Evolutionary conservation across 2,329 filamentous ascomycete genomes (phyloP).

Genomic region (Ceratocystis smalleyi): DNA sequence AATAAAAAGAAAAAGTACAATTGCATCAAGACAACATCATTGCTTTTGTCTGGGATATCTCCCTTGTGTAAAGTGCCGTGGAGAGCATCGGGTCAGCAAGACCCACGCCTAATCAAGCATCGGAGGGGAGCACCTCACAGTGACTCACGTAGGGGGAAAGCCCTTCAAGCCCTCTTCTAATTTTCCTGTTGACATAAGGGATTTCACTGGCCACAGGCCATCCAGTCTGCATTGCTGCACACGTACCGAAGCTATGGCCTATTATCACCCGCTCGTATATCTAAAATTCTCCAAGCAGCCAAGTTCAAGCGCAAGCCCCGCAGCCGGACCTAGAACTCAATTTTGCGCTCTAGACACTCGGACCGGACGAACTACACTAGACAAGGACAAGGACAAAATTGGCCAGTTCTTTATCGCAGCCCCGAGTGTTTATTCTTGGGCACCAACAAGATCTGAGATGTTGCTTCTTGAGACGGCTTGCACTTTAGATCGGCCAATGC

Average conservation of each 20-base stretch:
- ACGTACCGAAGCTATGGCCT: not conserved
- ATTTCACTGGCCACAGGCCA: not conserved
- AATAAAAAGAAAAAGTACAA: conserved; percentile 7
- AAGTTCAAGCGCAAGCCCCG: not conserved
- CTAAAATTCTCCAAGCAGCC: not conserved
- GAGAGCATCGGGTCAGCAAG: not conserved
- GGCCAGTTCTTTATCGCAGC: not conserved
- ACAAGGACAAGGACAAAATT: not conserved
- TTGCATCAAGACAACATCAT: not conserved
- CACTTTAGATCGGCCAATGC: not conserved
- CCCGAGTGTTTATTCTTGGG: conserved; percentile 3
- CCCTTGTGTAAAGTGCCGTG: not conserved
- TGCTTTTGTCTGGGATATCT: not conserved
- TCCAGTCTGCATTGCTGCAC: not conserved
- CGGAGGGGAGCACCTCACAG: not conserved
- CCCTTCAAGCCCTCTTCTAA: not conserved
- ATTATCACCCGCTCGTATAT: too few relatives aligned
- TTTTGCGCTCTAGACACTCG: not conserved
- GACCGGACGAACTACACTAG: not conserved
- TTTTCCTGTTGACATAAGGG: not conserved
- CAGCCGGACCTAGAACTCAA: not conserved
- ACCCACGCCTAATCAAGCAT: not conserved
- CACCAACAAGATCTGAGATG: not conserved
- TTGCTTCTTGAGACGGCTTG: not conserved
- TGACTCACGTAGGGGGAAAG: not conserved